Evolutionary conservation across 768 basidiomycete genomes (phyloP), one percentile per base, ranked within the genome.

Genomic region (Lyophyllum atratum): DNA sequence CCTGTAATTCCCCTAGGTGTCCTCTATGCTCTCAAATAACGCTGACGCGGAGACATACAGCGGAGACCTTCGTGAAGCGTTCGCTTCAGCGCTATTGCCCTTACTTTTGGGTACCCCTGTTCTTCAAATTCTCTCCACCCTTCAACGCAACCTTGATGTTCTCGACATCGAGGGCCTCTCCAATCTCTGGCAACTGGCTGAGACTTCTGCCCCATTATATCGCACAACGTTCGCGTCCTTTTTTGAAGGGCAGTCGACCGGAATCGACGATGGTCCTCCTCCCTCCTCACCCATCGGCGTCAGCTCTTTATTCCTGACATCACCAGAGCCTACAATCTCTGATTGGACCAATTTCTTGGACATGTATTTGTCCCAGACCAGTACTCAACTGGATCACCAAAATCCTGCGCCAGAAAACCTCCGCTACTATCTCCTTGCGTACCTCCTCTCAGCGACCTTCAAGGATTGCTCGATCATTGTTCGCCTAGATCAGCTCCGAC

Each of bases 361-460:
- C 44, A 70, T 61, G 2, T 91, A 87, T 66, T 68, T 79, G 50
- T 70, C 72, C 17, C 62, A 72, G 43, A 70, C 65, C 63, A 62
- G 59, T 37, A 57, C 54, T 19, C 51, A 68, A 8, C 58, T 72
- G 52, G 70, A 78, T 64, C 74, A 82, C 57, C 62, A 65, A 25
- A 66, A 70, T 21, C 80, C 78, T 25, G 64, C 65, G 34, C 69
- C 76, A 22, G 68, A 74, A 22, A 68, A 85, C 57, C 71, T 91
- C 48, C 81, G 83, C 39, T 82, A 89, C 62, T 83, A 89, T 61
- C 67, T 86, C 40, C 73, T 91, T 46, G 87, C 91, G 8, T 92
- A 92, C 70, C 75, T 94, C 21, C 86, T 98, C 50, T 93, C 93
- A 4, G 93, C 93, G 24, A 91, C 92, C 6, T 94, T 99, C 81